Conservation (phyloP, 768 basidiomycete genomes). For the Agaricus blazei region DNA sequence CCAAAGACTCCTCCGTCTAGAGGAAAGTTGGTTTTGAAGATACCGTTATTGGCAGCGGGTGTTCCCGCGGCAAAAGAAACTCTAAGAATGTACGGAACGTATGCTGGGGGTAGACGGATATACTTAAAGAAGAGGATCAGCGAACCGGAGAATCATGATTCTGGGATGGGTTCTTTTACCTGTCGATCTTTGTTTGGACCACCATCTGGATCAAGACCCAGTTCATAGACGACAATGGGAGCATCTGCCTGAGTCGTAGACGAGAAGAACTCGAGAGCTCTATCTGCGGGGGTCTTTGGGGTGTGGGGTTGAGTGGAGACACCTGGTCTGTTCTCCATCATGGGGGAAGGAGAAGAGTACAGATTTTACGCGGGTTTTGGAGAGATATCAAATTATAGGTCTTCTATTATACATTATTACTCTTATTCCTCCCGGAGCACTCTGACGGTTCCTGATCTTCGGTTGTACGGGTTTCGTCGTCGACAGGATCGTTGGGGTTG, state of each 20-base stretch:
- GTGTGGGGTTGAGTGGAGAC: constrained; percentile 33
- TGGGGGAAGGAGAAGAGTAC: constrained; percentile 6
- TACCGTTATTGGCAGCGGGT: constrained; percentile 82
- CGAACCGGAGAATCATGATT: constrained; percentile 4
- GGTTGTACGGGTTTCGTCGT: constrained; percentile 1
- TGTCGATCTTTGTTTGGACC: constrained; percentile 83
- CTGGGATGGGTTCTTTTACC: constrained; percentile 38
- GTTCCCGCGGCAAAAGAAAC: constrained; percentile 92
- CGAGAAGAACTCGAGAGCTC: constrained; percentile 86
- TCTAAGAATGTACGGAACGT: constrained; percentile 83
- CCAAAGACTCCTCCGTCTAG: constrained; percentile 86
- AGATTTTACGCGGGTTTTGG: constrained; percentile 9
- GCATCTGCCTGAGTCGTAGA: constrained; percentile 47
- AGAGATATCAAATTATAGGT: constrained; percentile 4
- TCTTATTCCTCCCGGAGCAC: not conserved
- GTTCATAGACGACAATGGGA: constrained; percentile 80
- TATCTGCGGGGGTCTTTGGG: constrained; percentile 89
- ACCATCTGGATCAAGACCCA: constrained; percentile 84
- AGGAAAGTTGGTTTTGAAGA: constrained; percentile 96
- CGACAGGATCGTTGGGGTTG: constrained; percentile 8
- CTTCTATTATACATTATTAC: not conserved
- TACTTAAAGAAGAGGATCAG: constrained; percentile 50
- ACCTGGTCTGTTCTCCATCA: not conserved
- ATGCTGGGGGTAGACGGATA: constrained; percentile 90
- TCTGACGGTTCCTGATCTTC: constrained; percentile 1